phyloP scores from a whole-genome alignment of 345 rosid genomes.

The Melastoma malabathricum region DNA sequence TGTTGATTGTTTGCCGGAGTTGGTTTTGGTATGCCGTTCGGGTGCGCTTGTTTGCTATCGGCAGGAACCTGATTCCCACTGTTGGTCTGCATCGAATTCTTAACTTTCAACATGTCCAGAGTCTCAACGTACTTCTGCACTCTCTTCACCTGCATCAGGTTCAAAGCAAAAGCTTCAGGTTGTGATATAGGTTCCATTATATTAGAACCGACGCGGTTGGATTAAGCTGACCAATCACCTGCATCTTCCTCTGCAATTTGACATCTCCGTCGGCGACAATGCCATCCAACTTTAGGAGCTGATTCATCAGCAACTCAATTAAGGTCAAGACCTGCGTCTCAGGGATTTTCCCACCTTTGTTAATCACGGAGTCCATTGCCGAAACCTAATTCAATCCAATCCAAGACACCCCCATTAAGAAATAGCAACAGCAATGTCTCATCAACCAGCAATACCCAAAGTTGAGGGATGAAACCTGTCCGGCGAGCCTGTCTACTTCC shows the following conservation, averaged over 20 bases:
- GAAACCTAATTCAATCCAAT: conserved; percentile 46
- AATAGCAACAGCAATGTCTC: too few species aligned
- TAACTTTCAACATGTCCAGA: conserved; percentile 72
- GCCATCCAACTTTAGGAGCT: conserved; percentile 76
- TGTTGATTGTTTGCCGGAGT: conserved; percentile 30
- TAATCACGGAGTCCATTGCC: conserved; percentile 50
- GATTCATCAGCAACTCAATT: conserved; percentile 84
- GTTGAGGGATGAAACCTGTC: conserved; percentile 31
- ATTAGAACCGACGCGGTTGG: too few species aligned
- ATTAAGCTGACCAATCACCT: conserved; percentile 30
- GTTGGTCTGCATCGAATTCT: conserved; percentile 37
- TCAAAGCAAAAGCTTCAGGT: neutral
- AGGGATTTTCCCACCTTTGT: conserved; percentile 65
- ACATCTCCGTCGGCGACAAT: conserved; percentile 82
- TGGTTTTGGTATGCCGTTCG: conserved; percentile 21
- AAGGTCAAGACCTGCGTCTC: conserved; percentile 57
- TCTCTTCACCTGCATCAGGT: conserved; percentile 55
- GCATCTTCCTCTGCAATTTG: conserved; percentile 90
- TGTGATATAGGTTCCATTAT: too few species aligned
- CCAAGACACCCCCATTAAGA: neutral
- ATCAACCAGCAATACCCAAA: neutral
- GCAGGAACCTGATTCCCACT: conserved; percentile 25
- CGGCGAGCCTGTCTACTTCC: conserved; percentile 79
- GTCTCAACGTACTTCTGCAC: conserved; percentile 90
- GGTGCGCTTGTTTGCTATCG: conserved; percentile 22